Percentiles rank a stretch among this genome's conserved stretches.
phyloP scores from a whole-genome alignment of 2,329 filamentous ascomycete species.

The Hypoxylon sp. region DNA sequence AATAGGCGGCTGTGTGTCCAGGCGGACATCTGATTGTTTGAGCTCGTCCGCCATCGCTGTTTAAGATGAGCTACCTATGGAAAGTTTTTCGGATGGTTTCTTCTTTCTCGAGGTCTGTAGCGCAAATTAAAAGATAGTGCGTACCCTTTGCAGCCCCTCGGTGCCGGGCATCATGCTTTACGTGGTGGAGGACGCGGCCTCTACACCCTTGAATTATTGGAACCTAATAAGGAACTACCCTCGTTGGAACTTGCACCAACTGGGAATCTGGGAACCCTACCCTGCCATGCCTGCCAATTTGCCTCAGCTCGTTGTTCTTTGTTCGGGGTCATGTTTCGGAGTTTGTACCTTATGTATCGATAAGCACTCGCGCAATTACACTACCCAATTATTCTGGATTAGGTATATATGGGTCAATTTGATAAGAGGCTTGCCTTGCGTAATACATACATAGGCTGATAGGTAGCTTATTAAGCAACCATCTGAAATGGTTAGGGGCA shows the following conservation, averaged over 20 bases:
- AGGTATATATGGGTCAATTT: too few relatives aligned
- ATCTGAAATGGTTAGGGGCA: too few relatives aligned
- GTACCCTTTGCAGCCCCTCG: not conserved
- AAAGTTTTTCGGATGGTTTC: not conserved
- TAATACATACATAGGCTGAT: too few relatives aligned
- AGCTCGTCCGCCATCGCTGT: slow-evolving; percentile 13
- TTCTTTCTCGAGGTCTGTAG: slow-evolving; percentile 3
- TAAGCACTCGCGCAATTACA: not conserved
- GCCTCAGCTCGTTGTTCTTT: too few relatives aligned
- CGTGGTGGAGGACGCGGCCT: slow-evolving; percentile 26
- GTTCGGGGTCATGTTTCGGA: not conserved
- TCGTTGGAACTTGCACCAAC: not conserved
- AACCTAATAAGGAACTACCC: not conserved
- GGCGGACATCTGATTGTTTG: slow-evolving; percentile 15
- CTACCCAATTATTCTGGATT: too few relatives aligned
- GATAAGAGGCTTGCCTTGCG: too few relatives aligned
- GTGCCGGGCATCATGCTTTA: slow-evolving; percentile 3
- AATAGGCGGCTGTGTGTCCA: slow-evolving; percentile 23
- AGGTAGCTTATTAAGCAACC: too few relatives aligned
- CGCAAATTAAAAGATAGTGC: not conserved
- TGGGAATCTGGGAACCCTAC: not conserved
- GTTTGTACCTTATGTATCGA: slow-evolving; percentile 3
- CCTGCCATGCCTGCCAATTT: too few relatives aligned
- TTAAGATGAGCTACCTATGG: not conserved
- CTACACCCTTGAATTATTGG: slow-evolving; percentile 1